These are phyloP conservation scores for Populus hybrid DNA, from an alignment of 441 rosid genomes.

Conservation along the genomic window DNA sequence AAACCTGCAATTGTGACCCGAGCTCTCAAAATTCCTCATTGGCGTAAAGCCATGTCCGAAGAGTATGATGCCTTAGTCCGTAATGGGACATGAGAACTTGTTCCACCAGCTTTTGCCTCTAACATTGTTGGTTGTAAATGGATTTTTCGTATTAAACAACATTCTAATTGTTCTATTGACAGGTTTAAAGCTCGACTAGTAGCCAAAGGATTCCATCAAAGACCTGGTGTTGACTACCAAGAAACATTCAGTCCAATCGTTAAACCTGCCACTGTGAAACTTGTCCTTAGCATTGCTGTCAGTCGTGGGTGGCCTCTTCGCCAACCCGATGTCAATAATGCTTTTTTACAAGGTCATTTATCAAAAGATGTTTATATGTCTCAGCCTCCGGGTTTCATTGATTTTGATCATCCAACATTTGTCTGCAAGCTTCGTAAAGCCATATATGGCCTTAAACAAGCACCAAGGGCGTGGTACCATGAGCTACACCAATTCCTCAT, in stretches of 20 bases:
- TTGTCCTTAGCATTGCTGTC: background rate
- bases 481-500: background rate
- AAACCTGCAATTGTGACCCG: background rate
- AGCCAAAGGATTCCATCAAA: too few relatives aligned
- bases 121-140: background rate
- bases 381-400: background rate
- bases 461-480: background rate
- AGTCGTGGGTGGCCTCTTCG: background rate
- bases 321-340: too few relatives aligned
- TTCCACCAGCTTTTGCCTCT: background rate
- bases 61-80: background rate
- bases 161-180: too few relatives aligned
- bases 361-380: background rate
- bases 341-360: too few relatives aligned
- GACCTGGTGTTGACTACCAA: rapidly evolving
- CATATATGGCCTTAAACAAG: background rate
- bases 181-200: too few relatives aligned
- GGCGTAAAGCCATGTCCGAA: background rate
- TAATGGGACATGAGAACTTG: background rate
- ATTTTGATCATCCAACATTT: background rate
- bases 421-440: background rate
- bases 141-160: background rate
- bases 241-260: background rate
- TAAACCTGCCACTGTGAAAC: background rate
- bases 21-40: background rate